phyloP scores from a whole-genome alignment of 2,329 filamentous ascomycete species.

The Colletotrichum sp. region DNA sequence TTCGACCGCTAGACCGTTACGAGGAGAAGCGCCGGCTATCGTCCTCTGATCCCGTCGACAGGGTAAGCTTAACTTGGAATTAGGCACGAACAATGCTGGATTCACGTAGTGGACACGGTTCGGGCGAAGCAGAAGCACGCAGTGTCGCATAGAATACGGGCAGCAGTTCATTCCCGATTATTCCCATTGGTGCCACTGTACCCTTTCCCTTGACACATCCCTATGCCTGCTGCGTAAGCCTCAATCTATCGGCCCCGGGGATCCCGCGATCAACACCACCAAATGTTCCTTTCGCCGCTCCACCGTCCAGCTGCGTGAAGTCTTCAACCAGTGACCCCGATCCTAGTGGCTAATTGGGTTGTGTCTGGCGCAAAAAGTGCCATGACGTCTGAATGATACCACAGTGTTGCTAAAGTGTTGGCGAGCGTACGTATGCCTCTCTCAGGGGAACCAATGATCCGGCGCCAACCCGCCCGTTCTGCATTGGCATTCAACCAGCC shows the following conservation, averaged over 20 bases:
- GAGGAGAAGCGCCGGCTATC: not conserved
- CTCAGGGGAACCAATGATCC: slow-evolving; percentile 4
- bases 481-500: slow-evolving; percentile 1
- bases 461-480: not conserved
- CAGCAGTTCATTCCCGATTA: not conserved
- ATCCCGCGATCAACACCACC: slow-evolving; percentile 18
- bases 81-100: not conserved
- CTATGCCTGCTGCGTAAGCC: slow-evolving; percentile 18
- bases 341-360: not conserved
- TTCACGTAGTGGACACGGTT: not conserved
- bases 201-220: not conserved
- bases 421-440: slow-evolving; percentile 18
- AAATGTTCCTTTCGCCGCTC: slow-evolving; percentile 1
- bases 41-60: not conserved
- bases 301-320: slow-evolving; percentile 3
- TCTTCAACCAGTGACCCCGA: not conserved
- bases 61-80: slow-evolving; percentile 13
- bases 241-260: slow-evolving; percentile 10
- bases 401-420: not conserved
- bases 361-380: slow-evolving; percentile 11
- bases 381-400: slow-evolving; percentile 21
- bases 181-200: not conserved
- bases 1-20: not conserved
- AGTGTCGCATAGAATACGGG: not conserved
- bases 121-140: not conserved